A percentile compares a stretch with the other conserved stretches of the same genome.
These are phyloP conservation scores for Emericellopsis terricola DNA, from an alignment of 495 filamentous ascomycete species.

Conservation along the genomic window DNA sequence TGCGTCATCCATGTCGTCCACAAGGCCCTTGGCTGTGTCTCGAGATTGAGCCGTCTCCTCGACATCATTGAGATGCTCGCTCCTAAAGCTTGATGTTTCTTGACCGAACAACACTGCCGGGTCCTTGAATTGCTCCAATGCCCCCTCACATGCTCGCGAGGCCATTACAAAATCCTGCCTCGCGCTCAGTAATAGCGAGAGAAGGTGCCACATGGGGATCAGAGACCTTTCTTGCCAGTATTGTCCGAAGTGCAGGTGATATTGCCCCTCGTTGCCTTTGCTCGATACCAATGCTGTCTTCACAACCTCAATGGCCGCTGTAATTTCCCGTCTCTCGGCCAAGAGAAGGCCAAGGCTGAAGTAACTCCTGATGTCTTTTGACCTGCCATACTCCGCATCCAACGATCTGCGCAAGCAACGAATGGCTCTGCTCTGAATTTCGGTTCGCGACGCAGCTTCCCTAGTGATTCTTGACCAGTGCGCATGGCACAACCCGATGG, in stretches of 20 bases:
- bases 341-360: constrained; percentile 66
- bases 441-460: constrained; percentile 45
- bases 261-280: constrained; percentile 15
- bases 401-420: constrained; percentile 54
- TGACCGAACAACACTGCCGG: constrained; percentile 37
- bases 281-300: constrained; percentile 35
- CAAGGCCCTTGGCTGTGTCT: constrained; percentile 29
- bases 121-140: constrained; percentile 68
- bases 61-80: constrained; percentile 34
- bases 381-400: constrained; percentile 38
- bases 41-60: no score
- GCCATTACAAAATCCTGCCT: constrained; percentile 72
- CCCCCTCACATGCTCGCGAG: constrained; percentile 64
- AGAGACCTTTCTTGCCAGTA: constrained; percentile 36
- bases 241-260: constrained; percentile 17
- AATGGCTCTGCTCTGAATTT: constrained; percentile 56
- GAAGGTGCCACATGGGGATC: constrained; percentile 66
- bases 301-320: constrained; percentile 57
- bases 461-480: constrained; percentile 71
- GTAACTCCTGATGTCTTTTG: constrained; percentile 47
- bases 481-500: constrained; percentile 66
- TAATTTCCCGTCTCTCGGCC: constrained; percentile 63
- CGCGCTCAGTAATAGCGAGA: constrained; percentile 70
- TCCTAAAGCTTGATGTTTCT: constrained; percentile 23
- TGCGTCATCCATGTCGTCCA: constrained; percentile 54